Base-by-base conservation (phyloP, 805 yeast species). In the Ogataea sp. region DNA sequence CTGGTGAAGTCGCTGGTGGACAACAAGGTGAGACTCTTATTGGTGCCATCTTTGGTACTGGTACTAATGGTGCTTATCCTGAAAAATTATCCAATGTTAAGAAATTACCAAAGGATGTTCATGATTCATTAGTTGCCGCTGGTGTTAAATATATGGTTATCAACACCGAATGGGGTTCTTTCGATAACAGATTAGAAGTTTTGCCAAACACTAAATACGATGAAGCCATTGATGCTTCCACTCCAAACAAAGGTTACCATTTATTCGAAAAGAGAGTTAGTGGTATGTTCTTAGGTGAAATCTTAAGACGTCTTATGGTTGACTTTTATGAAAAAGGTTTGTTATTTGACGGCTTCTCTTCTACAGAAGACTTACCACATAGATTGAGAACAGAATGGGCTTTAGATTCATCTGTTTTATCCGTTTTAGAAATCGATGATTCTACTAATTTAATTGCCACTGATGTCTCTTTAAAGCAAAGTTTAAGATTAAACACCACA, bases 141-240 rank as follows among this genome's bases (percentile, higher is more conserved):
- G 80, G 77, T 27, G 68, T 71, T 38, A 67, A 70, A 2, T 78
- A 80, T 46, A 89, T 89, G 96, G 83, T 87, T 46, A 73, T 89
- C 51, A 89, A 89, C 65, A 89, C 96, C 34, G 98, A 93, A 64
- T 93, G 97, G 96, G 97, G 97, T 46, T 87, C 96, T 32, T 90
- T 89, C 53, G 97, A 90, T 62, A 90, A 90, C 56, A 80, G 76
- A 18, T 69, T 88, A 44, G 69, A 75, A 48, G 67, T 78, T 31
- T 68, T 90, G 46, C 97, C 97, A 43, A 72, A 68, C 36, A 84
- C 95, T 4, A 73, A 76, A 43, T 89, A 79, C 58, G 98, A 90
- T 64, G 60, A 65, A 36, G 67, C 63, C 21, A 77, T 90, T 47
- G 95, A 90, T 58, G 71, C 68, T 46, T 61, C 61, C 32, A 83